These are phyloP conservation scores for Coffea canephora DNA, from an alignment of 257 asterid species.

Conservation along the genomic window DNA sequence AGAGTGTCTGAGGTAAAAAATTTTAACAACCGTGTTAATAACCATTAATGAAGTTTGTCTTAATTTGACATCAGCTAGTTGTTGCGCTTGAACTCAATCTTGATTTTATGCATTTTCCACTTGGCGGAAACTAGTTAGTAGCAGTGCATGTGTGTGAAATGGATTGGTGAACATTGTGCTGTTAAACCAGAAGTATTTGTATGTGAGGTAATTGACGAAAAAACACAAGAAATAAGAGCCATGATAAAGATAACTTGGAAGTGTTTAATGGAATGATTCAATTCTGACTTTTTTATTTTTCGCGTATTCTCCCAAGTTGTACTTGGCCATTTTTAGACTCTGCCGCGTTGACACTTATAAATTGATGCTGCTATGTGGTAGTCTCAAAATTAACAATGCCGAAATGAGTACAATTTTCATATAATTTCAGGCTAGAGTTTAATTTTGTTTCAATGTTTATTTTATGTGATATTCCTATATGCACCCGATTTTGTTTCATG, in stretches of 20 bases:
- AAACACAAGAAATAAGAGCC: background rate
- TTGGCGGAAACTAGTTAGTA: background rate
- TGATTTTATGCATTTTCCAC: slow-evolving; percentile 1
- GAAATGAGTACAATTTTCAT: background rate
- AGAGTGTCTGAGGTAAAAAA: slow-evolving; percentile 83
- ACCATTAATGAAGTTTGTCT: background rate
- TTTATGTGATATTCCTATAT: background rate
- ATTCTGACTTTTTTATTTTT: too few species aligned
- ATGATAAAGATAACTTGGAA: background rate
- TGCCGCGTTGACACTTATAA: too few species aligned
- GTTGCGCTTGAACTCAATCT: background rate
- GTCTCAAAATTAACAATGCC: background rate
- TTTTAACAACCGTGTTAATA: background rate
- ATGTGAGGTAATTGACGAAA: background rate
- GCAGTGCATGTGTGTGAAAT: background rate
- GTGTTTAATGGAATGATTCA: background rate
- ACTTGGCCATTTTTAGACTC: background rate
- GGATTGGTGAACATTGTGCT: background rate
- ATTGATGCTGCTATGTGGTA: background rate
- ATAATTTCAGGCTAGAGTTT: background rate
- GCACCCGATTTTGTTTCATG: background rate
- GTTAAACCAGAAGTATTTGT: background rate
- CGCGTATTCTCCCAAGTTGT: too few species aligned
- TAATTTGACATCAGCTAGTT: background rate
- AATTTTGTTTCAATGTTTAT: background rate